Evolutionary conservation across 768 basidiomycete genomes (phyloP).

Genomic region (Coprinopsis cinerea): DNA sequence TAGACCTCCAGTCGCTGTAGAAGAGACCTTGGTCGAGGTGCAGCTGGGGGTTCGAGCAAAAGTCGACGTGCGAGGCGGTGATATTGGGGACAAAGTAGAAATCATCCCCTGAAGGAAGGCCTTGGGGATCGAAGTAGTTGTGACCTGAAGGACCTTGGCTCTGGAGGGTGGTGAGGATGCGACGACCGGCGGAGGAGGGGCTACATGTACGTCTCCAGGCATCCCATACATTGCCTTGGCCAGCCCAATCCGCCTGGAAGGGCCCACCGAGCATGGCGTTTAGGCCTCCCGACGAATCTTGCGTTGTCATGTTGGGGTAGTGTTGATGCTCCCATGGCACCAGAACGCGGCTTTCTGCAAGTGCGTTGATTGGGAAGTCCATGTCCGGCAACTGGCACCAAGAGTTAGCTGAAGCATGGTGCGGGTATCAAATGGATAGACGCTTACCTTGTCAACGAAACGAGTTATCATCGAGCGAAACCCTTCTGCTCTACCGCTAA

Average conservation of each 20-base stretch:
- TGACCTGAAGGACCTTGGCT: constrained; percentile 38
- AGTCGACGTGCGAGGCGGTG: constrained; percentile 52
- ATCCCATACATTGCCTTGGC: constrained; percentile 79
- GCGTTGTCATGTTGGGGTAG: constrained; percentile 55
- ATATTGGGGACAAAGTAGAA: constrained; percentile 53
- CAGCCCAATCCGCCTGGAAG: constrained; percentile 74
- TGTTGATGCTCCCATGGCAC: constrained; percentile 76
- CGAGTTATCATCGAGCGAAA: constrained; percentile 64
- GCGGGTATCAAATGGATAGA: not conserved
- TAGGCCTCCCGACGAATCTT: constrained; percentile 30
- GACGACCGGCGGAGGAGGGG: constrained; percentile 64
- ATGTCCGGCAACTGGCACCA: constrained; percentile 72
- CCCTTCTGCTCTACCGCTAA: constrained; percentile 65
- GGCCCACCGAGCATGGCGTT: constrained; percentile 41
- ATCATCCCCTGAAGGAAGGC: constrained; percentile 33
- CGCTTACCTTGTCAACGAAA: constrained; percentile 51
- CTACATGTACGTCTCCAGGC: constrained; percentile 79
- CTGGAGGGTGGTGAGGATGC: constrained; percentile 56
- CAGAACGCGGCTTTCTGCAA: constrained; percentile 81
- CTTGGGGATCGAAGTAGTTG: constrained; percentile 18
- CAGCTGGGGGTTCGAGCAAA: constrained; percentile 70
- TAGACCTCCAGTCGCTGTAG: constrained; percentile 86
- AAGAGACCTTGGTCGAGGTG: constrained; percentile 83
- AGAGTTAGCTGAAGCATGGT: not conserved
- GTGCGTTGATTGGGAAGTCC: constrained; percentile 83